phyloP scores from a whole-genome alignment of 2,329 filamentous ascomycete genomes.

The Colletotrichum destructivum region DNA sequence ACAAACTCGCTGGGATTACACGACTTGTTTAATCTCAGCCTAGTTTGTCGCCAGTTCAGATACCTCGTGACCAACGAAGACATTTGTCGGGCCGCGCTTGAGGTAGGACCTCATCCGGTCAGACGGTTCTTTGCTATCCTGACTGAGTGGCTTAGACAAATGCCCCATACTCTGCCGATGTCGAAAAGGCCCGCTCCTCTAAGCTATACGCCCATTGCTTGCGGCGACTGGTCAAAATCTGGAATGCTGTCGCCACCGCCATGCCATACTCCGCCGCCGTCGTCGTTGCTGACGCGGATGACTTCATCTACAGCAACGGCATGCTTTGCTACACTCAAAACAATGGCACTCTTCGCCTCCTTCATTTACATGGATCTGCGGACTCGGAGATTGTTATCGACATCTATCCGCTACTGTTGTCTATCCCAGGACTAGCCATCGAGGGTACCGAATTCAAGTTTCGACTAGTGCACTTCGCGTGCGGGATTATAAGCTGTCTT shows the following conservation, averaged over 20 bases:
- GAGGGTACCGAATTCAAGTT: conserved; percentile 61
- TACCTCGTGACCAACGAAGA: conserved; percentile 68
- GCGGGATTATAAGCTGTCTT: conserved; percentile 71
- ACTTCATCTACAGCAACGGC: conserved; percentile 76
- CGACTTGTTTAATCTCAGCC: conserved; percentile 71
- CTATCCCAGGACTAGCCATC: background rate
- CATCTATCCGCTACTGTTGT: conserved; percentile 46
- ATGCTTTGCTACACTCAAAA: conserved; percentile 75
- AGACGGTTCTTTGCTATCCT: conserved; percentile 28
- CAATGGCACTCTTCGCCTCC: conserved; percentile 64
- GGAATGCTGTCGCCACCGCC: conserved; percentile 72
- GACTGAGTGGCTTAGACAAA: conserved; percentile 44
- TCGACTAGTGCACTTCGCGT: conserved; percentile 70
- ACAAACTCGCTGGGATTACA: conserved; percentile 68
- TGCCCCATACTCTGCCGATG: conserved; percentile 45
- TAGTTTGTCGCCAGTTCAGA: conserved; percentile 66
- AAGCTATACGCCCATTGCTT: conserved; percentile 66
- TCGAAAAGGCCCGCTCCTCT: conserved; percentile 41
- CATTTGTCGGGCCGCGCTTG: conserved; percentile 70
- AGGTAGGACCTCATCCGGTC: conserved; percentile 61
- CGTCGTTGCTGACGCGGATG: conserved; percentile 71
- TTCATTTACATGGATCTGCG: conserved; percentile 68
- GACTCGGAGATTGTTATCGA: conserved; percentile 67
- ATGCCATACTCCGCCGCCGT: conserved; percentile 74
- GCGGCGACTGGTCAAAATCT: conserved; percentile 72